Base-by-base conservation (phyloP, 257 asterid genomes). In the Salvia hispanica region DNA sequence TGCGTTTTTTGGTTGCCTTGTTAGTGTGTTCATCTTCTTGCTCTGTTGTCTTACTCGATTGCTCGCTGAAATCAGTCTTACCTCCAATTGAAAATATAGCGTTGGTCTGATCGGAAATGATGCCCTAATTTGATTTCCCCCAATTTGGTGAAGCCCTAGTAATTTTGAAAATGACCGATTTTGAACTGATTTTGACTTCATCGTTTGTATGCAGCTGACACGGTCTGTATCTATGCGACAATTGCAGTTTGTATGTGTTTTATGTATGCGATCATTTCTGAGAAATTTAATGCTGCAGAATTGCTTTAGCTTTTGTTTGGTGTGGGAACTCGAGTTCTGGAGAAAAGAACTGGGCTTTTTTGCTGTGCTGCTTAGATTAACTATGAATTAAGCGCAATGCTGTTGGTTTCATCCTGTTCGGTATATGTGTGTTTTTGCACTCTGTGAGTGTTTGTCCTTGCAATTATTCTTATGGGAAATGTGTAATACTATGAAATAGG, bases 71-170 rank as follows among this genome's bases (percentile, higher is more conserved):
- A 62, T 57, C 44, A 54, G 1, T 13, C 6, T 69, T 62, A 62
- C 11, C 46, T 51, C 45, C 69, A 72, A 75, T 70, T 73, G 74
- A 47, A 37, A 66, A 71, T 47, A 50, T 58, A 16, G 31, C 47
- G 42, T 61, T 65, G 39, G 33, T 64, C 46, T 76, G 73, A 50
- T 66, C 25, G 10, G 48, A 50, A 58, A 42, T 71, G 52, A 63
- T 39, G 77, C 73, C 62, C 71, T 66, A 73, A 55, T 73, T 58
- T 34, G 65, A 37, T 69, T 75, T 65, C 16, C 81, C 80, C 84
- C 65, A 79, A 79, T 58, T 79, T 54, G 71, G 48, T 68, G 70
- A 74, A 79, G 67, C 85, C 85, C 83, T 77, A 77, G 74, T 11
- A 31, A 43, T 4, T 51, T 51, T 2, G n/a, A 31, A 31, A 25